A percentile compares a stretch with the other conserved stretches of the same genome.
Conservation (phyloP, 2,329 filamentous ascomycete genomes). For the Magnaporthales sp. region DNA sequence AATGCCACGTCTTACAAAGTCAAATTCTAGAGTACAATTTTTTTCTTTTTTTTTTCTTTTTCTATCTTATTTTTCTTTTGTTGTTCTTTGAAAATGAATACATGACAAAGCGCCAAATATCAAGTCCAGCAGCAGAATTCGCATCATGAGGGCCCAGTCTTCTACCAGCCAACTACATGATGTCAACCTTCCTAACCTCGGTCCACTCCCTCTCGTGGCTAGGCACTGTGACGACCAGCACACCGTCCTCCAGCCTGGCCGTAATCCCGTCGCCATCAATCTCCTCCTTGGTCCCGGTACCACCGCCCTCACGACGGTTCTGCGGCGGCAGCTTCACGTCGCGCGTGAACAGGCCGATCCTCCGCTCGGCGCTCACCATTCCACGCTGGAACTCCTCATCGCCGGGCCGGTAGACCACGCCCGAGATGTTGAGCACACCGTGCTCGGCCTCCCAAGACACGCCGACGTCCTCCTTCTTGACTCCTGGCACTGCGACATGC, state of each 20-base stretch:
- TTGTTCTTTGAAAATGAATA: neutral
- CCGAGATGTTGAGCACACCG: constrained; percentile 56
- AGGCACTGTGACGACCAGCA: constrained; percentile 68
- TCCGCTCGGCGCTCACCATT: constrained; percentile 56
- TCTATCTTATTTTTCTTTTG: neutral
- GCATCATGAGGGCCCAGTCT: neutral
- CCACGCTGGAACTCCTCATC: constrained; percentile 60
- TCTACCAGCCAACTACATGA: constrained; percentile 26
- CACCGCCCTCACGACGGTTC: constrained; percentile 33
- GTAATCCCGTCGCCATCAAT: constrained; percentile 60
- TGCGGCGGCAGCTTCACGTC: constrained; percentile 54
- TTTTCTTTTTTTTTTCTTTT: neutral
- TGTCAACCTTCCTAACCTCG: constrained; percentile 51
- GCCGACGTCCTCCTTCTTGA: constrained; percentile 61
- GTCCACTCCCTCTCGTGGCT: constrained; percentile 62
- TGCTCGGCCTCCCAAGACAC: constrained; percentile 69
- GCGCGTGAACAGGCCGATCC: constrained; percentile 67
- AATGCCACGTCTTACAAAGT: too few relatives aligned
- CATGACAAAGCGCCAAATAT: neutral
- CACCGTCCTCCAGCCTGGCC: constrained; percentile 71
- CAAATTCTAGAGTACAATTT: neutral
- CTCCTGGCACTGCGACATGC: constrained; percentile 66
- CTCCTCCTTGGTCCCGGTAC: constrained; percentile 36
- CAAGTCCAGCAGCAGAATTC: neutral
- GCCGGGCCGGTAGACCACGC: constrained; percentile 64